Evolutionary conservation across 2,329 filamentous ascomycete species (phyloP), one percentile per base, ranked within the genome.

Genomic region (Mariannaea elegans): DNA sequence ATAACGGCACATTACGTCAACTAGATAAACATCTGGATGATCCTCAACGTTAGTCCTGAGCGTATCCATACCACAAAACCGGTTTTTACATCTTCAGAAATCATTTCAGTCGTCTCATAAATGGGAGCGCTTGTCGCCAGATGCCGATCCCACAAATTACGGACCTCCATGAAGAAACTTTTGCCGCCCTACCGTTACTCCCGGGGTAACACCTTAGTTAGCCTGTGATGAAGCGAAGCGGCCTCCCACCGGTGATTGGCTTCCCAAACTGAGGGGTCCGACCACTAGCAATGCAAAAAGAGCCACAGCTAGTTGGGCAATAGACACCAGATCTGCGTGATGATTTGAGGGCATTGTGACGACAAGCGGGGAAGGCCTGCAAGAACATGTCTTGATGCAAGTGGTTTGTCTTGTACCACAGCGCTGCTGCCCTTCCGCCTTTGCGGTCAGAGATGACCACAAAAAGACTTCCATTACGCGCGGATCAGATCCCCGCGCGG

Each of bases 221-320:
- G 46, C 45, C 55, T 62, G 68, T 69, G 63, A 71, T 61, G 61
- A 56, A 59, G 36, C 59, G 42, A 62, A 50, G 59, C 60, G 39
- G 19, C 19, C 27, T 57, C 44, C 27, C 21, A 23, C 7, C 32
- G 39, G 27, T 60, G 61, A 70, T 70, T 70, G 68, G 68, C 24
- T 55, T 41, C 34, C 38, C 38, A 39, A 21, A 7, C 46, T 52
- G 56, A 63, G 58, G 64, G 60, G 61, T 45, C 27, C 56, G 49
- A 49, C 60, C 46, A 56, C 59, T 56, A 49, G 67, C 61, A 56
- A 68, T 65, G 55, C 56, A 67, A 62, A 55, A 69, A 42, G 53
- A 48, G 52, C 70, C 67, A 70, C 67, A 67, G 58, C 23, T 47
- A 59, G 61, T 52, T 59, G 45, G 41, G 36, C 56, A 50, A 65